These are phyloP conservation scores for Acer saccharum DNA, from an alignment of 345 rosid species.

Conservation along the genomic window DNA sequence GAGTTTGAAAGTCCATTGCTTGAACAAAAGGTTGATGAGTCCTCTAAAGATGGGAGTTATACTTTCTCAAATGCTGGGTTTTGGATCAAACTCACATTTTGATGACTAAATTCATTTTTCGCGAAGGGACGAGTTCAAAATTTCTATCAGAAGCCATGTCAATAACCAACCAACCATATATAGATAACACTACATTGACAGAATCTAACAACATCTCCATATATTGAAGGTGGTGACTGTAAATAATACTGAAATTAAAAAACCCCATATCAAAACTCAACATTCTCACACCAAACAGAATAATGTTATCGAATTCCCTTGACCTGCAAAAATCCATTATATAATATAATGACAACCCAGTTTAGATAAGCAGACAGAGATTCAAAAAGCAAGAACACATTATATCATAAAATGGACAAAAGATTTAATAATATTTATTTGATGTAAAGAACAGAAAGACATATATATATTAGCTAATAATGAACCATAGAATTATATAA, in stretches of 20 bases:
- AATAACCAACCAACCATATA: conserved; percentile 11
- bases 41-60: too few relatives aligned
- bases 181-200: conserved; percentile 31
- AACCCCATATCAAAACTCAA: neutral
- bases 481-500: too few relatives aligned
- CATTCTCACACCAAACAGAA: neutral
- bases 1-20: too few relatives aligned
- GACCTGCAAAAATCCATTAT: conserved; percentile 13
- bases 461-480: too few relatives aligned
- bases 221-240: neutral
- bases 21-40: too few relatives aligned
- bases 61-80: too few relatives aligned
- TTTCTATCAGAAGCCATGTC: conserved; percentile 28
- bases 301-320: neutral
- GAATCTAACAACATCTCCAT: conserved; percentile 22
- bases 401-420: too few relatives aligned
- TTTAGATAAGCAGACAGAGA: conserved; percentile 9
- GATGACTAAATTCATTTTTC: too few relatives aligned
- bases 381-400: neutral
- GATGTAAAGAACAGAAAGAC: too few relatives aligned
- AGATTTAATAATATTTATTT: too few relatives aligned
- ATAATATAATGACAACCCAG: conserved; percentile 13
- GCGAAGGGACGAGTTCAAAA: too few relatives aligned
- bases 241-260: neutral
- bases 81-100: too few relatives aligned